Conservation (phyloP, 148 eudicot genomes). For the Gaultheria prostrata region DNA sequence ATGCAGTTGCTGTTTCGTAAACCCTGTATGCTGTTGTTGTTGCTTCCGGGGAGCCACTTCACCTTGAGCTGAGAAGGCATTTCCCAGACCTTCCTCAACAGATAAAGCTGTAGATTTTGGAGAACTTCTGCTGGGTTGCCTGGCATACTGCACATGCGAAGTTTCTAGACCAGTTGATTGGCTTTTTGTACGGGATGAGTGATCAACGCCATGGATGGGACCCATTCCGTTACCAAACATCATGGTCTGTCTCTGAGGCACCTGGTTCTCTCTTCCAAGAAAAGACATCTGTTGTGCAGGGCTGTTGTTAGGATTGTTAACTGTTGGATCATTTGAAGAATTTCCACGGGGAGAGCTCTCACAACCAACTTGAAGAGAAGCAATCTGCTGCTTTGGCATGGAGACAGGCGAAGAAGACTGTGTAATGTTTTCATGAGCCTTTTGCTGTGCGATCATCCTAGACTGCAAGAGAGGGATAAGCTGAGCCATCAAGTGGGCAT, state of each 20-base stretch:
- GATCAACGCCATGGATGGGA: constrained; percentile 58
- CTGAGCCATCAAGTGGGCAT: constrained; percentile 80
- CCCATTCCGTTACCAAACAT: constrained; percentile 53
- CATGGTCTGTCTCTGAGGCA: constrained; percentile 49
- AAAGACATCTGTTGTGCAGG: constrained; percentile 45
- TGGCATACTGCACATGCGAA: constrained; percentile 54
- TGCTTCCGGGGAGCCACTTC: constrained; percentile 36
- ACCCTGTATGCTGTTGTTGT: constrained; percentile 45
- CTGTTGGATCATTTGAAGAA: constrained; percentile 44
- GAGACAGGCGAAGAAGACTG: constrained; percentile 46
- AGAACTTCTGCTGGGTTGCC: constrained; percentile 55
- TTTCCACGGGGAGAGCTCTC: constrained; percentile 77
- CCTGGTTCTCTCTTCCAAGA: constrained; percentile 56
- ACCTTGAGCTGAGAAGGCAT: constrained; percentile 45
- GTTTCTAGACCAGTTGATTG: constrained; percentile 47
- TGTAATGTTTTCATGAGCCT: constrained; percentile 62
- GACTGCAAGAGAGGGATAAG: constrained; percentile 80
- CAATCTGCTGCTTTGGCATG: constrained; percentile 62
- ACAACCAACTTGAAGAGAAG: constrained; percentile 60
- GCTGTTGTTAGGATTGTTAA: constrained; percentile 33
- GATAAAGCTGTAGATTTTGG: constrained; percentile 50
- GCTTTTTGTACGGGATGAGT: constrained; percentile 41
- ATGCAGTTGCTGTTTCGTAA: constrained; percentile 88
- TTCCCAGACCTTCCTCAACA: constrained; percentile 42
- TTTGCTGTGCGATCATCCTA: constrained; percentile 69